Evolutionary conservation across 1,284 basidiomycete genomes (phyloP).

Genomic region (Boletus semigastroideus): DNA sequence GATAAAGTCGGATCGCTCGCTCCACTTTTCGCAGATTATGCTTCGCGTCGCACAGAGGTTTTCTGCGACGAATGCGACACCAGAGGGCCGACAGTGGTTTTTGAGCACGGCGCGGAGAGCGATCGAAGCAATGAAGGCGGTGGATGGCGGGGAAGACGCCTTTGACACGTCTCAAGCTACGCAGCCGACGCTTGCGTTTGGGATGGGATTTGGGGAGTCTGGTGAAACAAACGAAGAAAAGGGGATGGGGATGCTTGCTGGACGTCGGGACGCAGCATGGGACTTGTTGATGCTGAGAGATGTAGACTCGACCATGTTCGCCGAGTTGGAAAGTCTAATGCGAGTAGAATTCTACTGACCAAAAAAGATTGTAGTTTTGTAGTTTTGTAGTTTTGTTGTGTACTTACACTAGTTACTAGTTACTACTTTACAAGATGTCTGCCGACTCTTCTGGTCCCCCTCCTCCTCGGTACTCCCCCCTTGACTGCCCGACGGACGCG

Average conservation of each 20-base stretch:
- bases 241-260: slow-evolving; percentile 74
- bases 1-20: slow-evolving; percentile 58
- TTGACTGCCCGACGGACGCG: slow-evolving; percentile 10
- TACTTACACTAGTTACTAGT: too few species aligned
- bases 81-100: slow-evolving; percentile 55
- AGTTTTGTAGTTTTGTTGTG: too few species aligned
- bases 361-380: too few species aligned
- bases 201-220: slow-evolving; percentile 74
- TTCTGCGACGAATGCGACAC: slow-evolving; percentile 42
- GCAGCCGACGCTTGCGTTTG: slow-evolving; percentile 63
- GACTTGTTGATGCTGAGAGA: slow-evolving; percentile 66
- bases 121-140: slow-evolving; percentile 80
- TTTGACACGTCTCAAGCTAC: slow-evolving; percentile 63
- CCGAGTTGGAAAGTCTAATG: slow-evolving; percentile 73
- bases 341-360: too few species aligned
- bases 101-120: slow-evolving; percentile 70
- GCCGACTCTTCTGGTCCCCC: slow-evolving; percentile 38
- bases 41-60: slow-evolving; percentile 65
- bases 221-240: slow-evolving; percentile 63
- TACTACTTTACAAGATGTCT: too few species aligned
- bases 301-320: slow-evolving; percentile 68
- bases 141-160: slow-evolving; percentile 78
- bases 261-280: slow-evolving; percentile 69
- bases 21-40: slow-evolving; percentile 64
- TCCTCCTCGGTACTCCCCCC: slow-evolving; percentile 37